Evolutionary conservation across 129 eudicot genomes (phyloP).

Genomic region (Escallonia rubra): DNA sequence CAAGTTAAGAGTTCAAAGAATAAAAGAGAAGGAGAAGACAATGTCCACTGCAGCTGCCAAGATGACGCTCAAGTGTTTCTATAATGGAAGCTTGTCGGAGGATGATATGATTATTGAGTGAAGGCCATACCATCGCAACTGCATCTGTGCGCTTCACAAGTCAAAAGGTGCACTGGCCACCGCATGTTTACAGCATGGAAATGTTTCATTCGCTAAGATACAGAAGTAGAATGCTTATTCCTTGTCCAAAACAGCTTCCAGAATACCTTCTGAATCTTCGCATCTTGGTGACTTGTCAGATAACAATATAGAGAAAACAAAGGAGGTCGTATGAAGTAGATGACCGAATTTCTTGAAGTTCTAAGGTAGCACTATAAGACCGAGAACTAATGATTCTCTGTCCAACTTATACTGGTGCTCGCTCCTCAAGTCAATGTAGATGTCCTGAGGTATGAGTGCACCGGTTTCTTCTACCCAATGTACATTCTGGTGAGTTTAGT

Average conservation of each 20-base stretch:
- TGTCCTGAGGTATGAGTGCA: not conserved
- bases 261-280: conserved; percentile 2
- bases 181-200: not conserved
- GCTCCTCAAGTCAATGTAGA: not conserved
- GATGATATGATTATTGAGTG: conserved; percentile 10
- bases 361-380: not conserved
- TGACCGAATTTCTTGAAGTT: not conserved
- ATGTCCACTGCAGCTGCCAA: conserved; percentile 8
- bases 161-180: not conserved
- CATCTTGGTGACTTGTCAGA: not conserved
- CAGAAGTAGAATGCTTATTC: not conserved
- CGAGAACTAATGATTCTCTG: not conserved
- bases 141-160: conserved; percentile 23
- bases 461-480: not conserved
- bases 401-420: no score
- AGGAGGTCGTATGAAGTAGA: not conserved
- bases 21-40: not conserved
- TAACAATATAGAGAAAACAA: not conserved
- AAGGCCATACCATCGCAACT: conserved; percentile 26
- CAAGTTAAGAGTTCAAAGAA: not conserved
- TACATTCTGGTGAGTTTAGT: not conserved
- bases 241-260: not conserved
- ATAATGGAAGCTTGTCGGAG: conserved; percentile 19
- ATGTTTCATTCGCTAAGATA: conserved; percentile 11
- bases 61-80: conserved; percentile 3